Evolutionary conservation across 495 filamentous ascomycete genomes (phyloP).

Genomic region (Diplogelasinospora grovesii): DNA sequence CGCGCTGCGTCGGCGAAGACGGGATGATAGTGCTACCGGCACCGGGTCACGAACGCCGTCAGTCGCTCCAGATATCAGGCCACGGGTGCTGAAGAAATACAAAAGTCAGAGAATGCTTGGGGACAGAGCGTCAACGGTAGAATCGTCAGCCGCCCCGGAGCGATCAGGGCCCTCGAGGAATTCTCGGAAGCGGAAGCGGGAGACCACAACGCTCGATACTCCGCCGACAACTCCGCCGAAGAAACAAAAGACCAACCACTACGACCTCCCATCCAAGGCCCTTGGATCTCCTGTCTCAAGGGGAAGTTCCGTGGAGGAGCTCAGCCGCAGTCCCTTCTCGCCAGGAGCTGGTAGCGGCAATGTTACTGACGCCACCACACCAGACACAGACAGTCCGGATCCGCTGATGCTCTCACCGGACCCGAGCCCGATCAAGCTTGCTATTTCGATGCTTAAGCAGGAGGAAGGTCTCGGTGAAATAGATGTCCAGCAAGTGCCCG

Average conservation of each 20-base stretch:
- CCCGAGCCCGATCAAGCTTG: slow-evolving; percentile 27
- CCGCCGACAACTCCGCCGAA: slow-evolving; percentile 43
- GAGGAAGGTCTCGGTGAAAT: slow-evolving; percentile 19
- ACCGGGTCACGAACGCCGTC: slow-evolving; percentile 38
- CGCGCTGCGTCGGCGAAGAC: slow-evolving; percentile 36
- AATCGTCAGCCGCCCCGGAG: slow-evolving; percentile 8
- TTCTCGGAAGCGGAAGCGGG: slow-evolving; percentile 27
- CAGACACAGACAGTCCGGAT: slow-evolving; percentile 30
- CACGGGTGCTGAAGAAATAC: slow-evolving; percentile 31
- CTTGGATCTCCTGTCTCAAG: slow-evolving; percentile 17
- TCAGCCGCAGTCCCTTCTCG: slow-evolving; percentile 15
- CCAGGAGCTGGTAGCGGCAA: slow-evolving; percentile 20
- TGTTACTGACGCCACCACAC: slow-evolving; percentile 36
- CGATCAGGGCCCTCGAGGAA: slow-evolving; percentile 11
- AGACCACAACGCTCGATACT: slow-evolving; percentile 28
- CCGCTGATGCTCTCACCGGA: slow-evolving; percentile 31
- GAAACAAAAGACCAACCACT: slow-evolving; percentile 29
- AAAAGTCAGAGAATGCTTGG: slow-evolving; percentile 23
- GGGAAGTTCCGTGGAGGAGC: slow-evolving; percentile 15
- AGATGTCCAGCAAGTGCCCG: slow-evolving; percentile 9
- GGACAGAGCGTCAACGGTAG: slow-evolving; percentile 22
- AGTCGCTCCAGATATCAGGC: slow-evolving; percentile 42
- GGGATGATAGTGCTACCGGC: slow-evolving; percentile 33
- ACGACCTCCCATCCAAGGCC: slow-evolving; percentile 23
- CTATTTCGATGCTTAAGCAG: slow-evolving; percentile 16